Evolutionary conservation across 164 flowering plant species (phyloP), one percentile per base, ranked within the genome.

Genomic region (Amborella trichopoda): DNA sequence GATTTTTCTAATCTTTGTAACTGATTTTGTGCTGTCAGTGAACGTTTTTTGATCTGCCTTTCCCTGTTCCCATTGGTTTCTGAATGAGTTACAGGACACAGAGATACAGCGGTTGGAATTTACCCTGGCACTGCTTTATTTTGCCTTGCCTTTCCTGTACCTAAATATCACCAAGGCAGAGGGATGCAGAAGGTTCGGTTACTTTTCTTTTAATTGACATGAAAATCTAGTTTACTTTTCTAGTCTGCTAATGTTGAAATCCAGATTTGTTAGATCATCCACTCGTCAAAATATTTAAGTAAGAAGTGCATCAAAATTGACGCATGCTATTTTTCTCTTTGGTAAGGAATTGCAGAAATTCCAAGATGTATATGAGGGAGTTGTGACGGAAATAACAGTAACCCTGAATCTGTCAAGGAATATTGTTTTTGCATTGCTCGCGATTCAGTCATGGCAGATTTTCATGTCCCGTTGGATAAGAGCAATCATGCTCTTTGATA

Each of bases 81-180:
- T 37, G 40, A 16, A 37, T 37, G 34, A 8, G 5, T 14, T 37
- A 14, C 63, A 65, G 68, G 58, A 47, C 40, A 39, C 23, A 37
- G 36, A 28, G 63, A 44, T 37, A 56, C 43, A 18, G 59, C 45
- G 49, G 60, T 61, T 23, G 71, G 67, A 56, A 69, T 72, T 23
- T 62, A 75, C 34, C 95, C 96, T 48, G 99, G 87, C 60, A 95
- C 94, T 46, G 88, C 96, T 60, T 70, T 93, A 23, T 57, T 91
- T 48, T 77, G 71, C 45, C 57, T 66, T 56, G 59, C 81, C 16
- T 72, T 74, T 36, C 51, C 57, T 65, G n/a, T n/a, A n/a, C 66
- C 72, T 26, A 80, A 71, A 63, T 63, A 72, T 53, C 32, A 50
- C 55, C 62, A 45, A 17, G 53, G 49, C 37, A 69, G 42, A 30